Evolutionary conservation across 306 rosid species (phyloP).

Genomic region (Echinosophora koreensis): DNA sequence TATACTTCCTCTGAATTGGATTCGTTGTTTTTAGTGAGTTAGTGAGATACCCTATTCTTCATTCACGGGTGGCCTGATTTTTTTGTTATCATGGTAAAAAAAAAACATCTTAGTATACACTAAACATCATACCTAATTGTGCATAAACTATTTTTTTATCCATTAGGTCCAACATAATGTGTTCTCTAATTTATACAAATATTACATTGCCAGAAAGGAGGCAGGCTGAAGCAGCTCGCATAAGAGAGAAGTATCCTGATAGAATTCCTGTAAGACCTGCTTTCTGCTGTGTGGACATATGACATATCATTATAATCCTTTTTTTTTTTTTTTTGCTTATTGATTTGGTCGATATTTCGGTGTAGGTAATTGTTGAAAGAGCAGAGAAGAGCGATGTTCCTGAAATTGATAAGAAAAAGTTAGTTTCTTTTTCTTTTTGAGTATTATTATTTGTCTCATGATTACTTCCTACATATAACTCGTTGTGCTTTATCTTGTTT

Average conservation of each 20-base stretch:
- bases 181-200: slow-evolving; percentile 38
- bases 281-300: neutral
- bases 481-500: slow-evolving; percentile 6
- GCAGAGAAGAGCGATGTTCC: slow-evolving; percentile 86
- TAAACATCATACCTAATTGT: neutral
- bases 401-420: slow-evolving; percentile 95
- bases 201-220: slow-evolving; percentile 71
- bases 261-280: slow-evolving; percentile 75
- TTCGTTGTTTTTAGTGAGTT: neutral
- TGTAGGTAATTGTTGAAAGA: slow-evolving; percentile 88
- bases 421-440: slow-evolving; percentile 40
- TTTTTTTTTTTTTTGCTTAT: slow-evolving; percentile 33
- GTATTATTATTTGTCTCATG: neutral
- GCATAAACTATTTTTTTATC: slow-evolving; percentile 3
- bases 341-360: slow-evolving; percentile 31
- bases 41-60: neutral
- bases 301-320: neutral
- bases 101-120: neutral
- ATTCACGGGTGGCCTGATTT: neutral
- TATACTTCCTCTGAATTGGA: slow-evolving; percentile 2
- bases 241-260: slow-evolving; percentile 90
- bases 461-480: no score
- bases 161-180: neutral
- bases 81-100: neutral
- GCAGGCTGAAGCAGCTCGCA: slow-evolving; percentile 92